Evolutionary conservation across 202 grass and related monocot species (phyloP).

Genomic region (Carex sylvatica): DNA sequence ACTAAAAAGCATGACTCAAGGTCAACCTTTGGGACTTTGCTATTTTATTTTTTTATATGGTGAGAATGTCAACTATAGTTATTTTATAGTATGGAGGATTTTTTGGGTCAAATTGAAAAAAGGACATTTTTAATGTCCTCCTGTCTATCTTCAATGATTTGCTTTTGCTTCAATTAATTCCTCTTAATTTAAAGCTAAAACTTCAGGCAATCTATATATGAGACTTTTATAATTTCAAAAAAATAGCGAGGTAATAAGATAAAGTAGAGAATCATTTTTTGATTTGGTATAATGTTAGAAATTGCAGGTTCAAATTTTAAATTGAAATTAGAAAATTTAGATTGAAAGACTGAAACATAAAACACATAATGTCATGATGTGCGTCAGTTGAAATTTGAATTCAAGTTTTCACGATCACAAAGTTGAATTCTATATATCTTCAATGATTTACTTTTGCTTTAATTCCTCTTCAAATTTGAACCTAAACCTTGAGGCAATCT

Average conservation of each 20-base stretch:
- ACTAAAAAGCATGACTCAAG: neutral
- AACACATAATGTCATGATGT: too few relatives aligned
- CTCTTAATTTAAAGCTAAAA: neutral
- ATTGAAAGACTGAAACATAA: too few relatives aligned
- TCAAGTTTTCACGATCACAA: too few relatives aligned
- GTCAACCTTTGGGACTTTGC: conserved; percentile 21
- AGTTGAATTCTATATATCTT: neutral
- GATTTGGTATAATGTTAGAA: too few relatives aligned
- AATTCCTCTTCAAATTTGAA: neutral
- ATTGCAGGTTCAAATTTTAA: too few relatives aligned
- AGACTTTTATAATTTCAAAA: too few relatives aligned
- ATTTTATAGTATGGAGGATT: neutral
- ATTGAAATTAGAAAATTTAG: too few relatives aligned
- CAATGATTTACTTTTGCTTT: conserved; percentile 1
- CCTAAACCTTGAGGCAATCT: neutral
- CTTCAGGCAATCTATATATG: neutral
- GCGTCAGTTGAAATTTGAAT: too few relatives aligned
- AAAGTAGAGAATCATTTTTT: too few relatives aligned
- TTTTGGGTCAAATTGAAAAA: neutral
- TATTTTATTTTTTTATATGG: conserved; percentile 8
- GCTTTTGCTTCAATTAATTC: neutral
- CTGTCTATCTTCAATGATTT: conserved; percentile 19
- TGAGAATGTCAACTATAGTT: conserved; percentile 20
- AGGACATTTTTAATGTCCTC: neutral
- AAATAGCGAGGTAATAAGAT: too few relatives aligned